Evolutionary conservation across 2,329 filamentous ascomycete genomes (phyloP).

Genomic region (Xylaria hypoxylon): DNA sequence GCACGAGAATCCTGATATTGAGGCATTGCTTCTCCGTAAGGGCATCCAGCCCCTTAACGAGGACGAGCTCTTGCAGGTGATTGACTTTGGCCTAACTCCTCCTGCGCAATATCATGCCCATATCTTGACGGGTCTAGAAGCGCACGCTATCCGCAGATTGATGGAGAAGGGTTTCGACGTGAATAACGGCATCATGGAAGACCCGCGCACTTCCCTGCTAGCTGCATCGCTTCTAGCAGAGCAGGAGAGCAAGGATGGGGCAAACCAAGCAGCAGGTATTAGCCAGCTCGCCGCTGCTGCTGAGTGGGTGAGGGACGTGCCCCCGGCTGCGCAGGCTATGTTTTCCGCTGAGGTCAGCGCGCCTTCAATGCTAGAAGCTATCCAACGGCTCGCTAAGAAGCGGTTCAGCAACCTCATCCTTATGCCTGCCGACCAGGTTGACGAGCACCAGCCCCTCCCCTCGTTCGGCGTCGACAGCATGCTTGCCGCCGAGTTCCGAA

Average conservation of each 20-base stretch:
- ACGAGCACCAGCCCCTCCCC: slow-evolving; percentile 36
- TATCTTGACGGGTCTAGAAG: slow-evolving; percentile 7
- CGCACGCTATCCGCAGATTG: background rate
- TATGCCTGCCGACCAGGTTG: slow-evolving; percentile 33
- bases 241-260: slow-evolving; percentile 16
- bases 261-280: slow-evolving; percentile 6
- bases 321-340: background rate
- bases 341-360: slow-evolving; percentile 7
- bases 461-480: slow-evolving; percentile 34
- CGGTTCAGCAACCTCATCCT: slow-evolving; percentile 38
- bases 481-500: slow-evolving; percentile 14
- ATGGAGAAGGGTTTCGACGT: slow-evolving; percentile 20
- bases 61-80: slow-evolving; percentile 44
- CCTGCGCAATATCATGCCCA: background rate
- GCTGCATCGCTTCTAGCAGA: slow-evolving; percentile 5
- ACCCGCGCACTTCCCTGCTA: slow-evolving; percentile 4
- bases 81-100: slow-evolving; percentile 38
- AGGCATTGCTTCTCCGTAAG: slow-evolving; percentile 37
- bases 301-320: slow-evolving; percentile 4
- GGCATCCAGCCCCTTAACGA: slow-evolving; percentile 44
- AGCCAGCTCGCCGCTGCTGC: background rate
- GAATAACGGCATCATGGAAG: background rate
- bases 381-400: slow-evolving; percentile 24
- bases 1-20: slow-evolving; percentile 48
- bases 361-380: slow-evolving; percentile 17